Percentiles rank a stretch among this genome's conserved stretches.
These are phyloP conservation scores for Mimosa bimucronata DNA, from an alignment of 306 rosid genomes.

Conservation along the genomic window DNA sequence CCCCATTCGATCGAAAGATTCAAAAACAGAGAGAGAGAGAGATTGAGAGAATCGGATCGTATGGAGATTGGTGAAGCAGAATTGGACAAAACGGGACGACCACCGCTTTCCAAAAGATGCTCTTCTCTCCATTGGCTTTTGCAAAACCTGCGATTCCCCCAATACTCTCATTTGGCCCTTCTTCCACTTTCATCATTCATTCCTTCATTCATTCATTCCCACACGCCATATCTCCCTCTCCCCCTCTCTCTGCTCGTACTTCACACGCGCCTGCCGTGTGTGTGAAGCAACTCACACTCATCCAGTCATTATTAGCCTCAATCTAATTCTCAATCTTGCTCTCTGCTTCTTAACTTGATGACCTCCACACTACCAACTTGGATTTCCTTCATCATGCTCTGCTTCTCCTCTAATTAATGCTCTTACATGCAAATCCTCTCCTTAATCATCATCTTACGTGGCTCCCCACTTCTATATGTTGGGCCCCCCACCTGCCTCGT, in stretches of 20 bases:
- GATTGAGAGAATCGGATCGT: conserved; percentile 55
- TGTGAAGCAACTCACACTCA: conserved; percentile 2
- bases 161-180: conserved; percentile 43
- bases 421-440: conserved; percentile 39
- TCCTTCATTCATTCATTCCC: conserved; percentile 36
- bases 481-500: conserved; percentile 56
- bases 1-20: conserved; percentile 43
- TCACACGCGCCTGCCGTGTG: conserved; percentile 31
- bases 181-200: neutral
- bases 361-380: conserved; percentile 29
- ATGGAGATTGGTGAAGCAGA: conserved; percentile 66
- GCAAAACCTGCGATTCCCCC: conserved; percentile 60
- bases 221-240: conserved; percentile 54
- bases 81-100: conserved; percentile 78
- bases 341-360: neutral
- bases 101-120: conserved; percentile 95
- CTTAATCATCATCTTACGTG: conserved; percentile 59
- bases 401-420: conserved; percentile 12
- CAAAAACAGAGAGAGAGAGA: conserved; percentile 24
- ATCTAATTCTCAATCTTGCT: conserved; percentile 29
- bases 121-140: conserved; percentile 54
- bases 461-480: conserved; percentile 68
- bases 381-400: conserved; percentile 56
- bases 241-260: neutral
- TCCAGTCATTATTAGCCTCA: conserved; percentile 43